These are phyloP conservation scores for Fusarium chaquense DNA, from an alignment of 2,329 filamentous ascomycete genomes.

Conservation along the genomic window DNA sequence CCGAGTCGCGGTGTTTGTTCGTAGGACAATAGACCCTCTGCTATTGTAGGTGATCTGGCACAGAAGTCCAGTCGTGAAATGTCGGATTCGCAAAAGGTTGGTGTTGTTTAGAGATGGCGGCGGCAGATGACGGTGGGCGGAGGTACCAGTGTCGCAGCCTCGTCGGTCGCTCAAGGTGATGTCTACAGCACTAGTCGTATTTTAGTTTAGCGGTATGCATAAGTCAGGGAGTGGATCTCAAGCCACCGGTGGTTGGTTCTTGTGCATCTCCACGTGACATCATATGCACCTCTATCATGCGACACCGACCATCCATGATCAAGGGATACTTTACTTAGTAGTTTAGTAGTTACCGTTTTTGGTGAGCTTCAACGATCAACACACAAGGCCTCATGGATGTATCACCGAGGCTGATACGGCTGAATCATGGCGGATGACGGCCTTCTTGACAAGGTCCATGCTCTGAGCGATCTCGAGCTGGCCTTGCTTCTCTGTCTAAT, in stretches of 20 bases:
- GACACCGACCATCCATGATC: conserved; percentile 30
- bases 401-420: conserved; percentile 34
- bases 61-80: conserved; percentile 11
- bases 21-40: neutral
- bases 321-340: conserved; percentile 8
- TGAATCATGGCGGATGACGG: conserved; percentile 69
- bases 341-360: conserved; percentile 6
- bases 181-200: conserved; percentile 29
- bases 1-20: conserved; percentile 1
- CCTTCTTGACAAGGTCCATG: conserved; percentile 77
- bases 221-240: conserved; percentile 25
- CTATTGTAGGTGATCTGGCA: conserved; percentile 7
- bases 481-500: conserved; percentile 85
- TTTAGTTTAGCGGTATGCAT: conserved; percentile 46
- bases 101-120: conserved; percentile 45
- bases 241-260: conserved; percentile 16
- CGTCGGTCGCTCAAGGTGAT: conserved; percentile 46
- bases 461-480: conserved; percentile 87
- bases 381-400: conserved; percentile 47
- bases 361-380: conserved; percentile 3
- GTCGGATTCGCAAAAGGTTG: conserved; percentile 21
- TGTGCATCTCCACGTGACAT: conserved; percentile 50
- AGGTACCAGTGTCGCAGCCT: conserved; percentile 49
- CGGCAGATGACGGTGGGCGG: conserved; percentile 41
- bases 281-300: conserved; percentile 45